Evolutionary conservation across 2,329 filamentous ascomycete species (phyloP).

Genomic region (Nothophoma quercina): DNA sequence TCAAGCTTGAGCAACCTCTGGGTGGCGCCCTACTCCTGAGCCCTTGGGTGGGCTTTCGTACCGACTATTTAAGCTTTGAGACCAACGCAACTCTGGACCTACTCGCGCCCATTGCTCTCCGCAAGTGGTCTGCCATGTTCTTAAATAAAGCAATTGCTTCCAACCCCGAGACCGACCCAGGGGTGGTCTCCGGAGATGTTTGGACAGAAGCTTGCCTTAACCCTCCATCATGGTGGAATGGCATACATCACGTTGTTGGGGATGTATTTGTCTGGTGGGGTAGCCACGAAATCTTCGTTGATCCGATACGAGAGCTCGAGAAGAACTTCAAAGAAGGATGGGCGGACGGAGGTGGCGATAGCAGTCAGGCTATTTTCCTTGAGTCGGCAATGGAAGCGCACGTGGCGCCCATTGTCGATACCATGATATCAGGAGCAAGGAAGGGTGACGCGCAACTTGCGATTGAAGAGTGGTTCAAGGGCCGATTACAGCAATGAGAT

Average conservation of each 20-base stretch:
- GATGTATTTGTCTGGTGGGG: slow-evolving; percentile 21
- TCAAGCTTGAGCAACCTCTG: slow-evolving; percentile 22
- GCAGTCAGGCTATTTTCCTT: slow-evolving; percentile 14
- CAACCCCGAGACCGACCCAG: slow-evolving; percentile 21
- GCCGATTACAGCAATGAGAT: slow-evolving; percentile 16
- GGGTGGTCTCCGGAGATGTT: slow-evolving; percentile 20
- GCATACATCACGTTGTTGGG: slow-evolving; percentile 16
- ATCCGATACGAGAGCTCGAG: slow-evolving; percentile 21
- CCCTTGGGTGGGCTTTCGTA: slow-evolving; percentile 25
- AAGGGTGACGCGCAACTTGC: slow-evolving; percentile 18
- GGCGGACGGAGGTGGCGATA: slow-evolving; percentile 24
- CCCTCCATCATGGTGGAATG: slow-evolving; percentile 18
- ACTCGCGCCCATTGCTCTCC: slow-evolving; percentile 10
- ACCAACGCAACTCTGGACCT: slow-evolving; percentile 21
- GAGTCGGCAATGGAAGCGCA: slow-evolving; percentile 26
- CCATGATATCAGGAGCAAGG: slow-evolving; percentile 16
- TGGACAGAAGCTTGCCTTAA: slow-evolving; percentile 26
- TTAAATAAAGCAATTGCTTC: slow-evolving; percentile 15
- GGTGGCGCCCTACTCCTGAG: slow-evolving; percentile 25
- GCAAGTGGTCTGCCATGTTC: slow-evolving; percentile 28
- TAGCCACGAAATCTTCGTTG: slow-evolving; percentile 20
- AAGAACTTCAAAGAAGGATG: slow-evolving; percentile 23
- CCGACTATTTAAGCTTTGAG: slow-evolving; percentile 24
- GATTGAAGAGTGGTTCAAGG: slow-evolving; percentile 25
- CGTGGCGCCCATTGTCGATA: slow-evolving; percentile 28